Evolutionary conservation across 441 rosid species (phyloP), one percentile per base, ranked within the genome.

Genomic region (Gossypium gossypioides): DNA sequence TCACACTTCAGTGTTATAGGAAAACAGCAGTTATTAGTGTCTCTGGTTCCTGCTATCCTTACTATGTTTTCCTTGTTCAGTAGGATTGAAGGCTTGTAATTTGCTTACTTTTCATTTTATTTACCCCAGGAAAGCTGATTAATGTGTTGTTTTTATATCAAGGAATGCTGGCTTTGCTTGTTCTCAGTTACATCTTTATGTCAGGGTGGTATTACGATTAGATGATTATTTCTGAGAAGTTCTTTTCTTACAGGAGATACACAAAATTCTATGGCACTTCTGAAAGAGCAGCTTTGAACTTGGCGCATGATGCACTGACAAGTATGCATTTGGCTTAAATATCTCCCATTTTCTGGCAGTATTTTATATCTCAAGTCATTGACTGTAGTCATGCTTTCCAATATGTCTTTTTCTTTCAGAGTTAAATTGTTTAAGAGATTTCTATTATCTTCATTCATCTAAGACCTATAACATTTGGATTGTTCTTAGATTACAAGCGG

Each of bases 251-350:
- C 86, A 92, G 96, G 93, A 87, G 99, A 77, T 95, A 92, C 77
- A 91, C 97, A 48, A 94, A 90, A 81, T 94, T 87, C 82, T 94
- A 90, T 69, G 97, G 99, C 67, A 88, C 92, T 37, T 92, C 93
- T 37, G 96, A 91, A 83, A 80, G 84, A 78, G 97, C 94, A 55
- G 91, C 99, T 75, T 69, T 77, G 78, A 78, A 89, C 74, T 84
- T 94, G 86, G 99, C 84, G 70, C 97, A 94, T 82, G 91, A 92
- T 85, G 94, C 97, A 65, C 80, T 92, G 62, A 91, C 78, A 86
- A 84, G 99, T 95, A 88, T 52, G 94, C 74, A 52, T 56, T 40
- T 72, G 55, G 55, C 51, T 71, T 48, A 4, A 68, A 70, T 51
- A 51, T 15, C 46, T 27, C 67, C 54, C 52, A 62, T 64, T 48